Evolutionary conservation across 768 basidiomycete species (phyloP), one percentile per base, ranked within the genome.

Genomic region (Lactarius vividus): DNA sequence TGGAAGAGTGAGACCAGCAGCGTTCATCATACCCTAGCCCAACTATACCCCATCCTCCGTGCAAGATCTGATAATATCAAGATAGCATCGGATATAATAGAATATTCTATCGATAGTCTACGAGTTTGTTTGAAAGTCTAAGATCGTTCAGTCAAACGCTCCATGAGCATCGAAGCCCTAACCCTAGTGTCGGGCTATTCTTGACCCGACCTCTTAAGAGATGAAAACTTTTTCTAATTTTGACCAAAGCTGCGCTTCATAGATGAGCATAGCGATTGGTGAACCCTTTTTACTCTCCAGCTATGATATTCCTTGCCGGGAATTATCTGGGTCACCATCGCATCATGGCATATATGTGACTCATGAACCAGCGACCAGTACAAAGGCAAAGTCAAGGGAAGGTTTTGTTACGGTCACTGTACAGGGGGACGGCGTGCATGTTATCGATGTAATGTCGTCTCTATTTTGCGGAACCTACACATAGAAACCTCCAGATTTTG

Each of bases 341-440:
- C 37, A 13, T 31, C 64, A 54, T 58, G 46, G 64, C 40, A 63
- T 81, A 28, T 80, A 75, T 66, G 78, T 78, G 31, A 75, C 75
- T 2, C 74, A 80, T 37, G 72, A 72, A 61, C 75, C 73, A 46
- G 71, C 76, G 16, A 73, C 74, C 55, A 72, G 65, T 9, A 44
- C 61, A 67, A 72, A 57, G 49, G 63, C 54, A 57, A 78, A 64
- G 44, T 61, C 56, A 57, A 78, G 63, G 52, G 85, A 88, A 44
- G 83, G 85, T 31, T 82, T 82, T 79, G 86, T 83, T 49, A 88
- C 88, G 0, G 80, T 90, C 62, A 82, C 88, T 16, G 87, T 81
- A 15, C 89, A 91, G 66, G 83, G 82, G 68, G 89, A 93, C 63
- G 91, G 91, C 35, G 78, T 92, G 44, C 89, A 92, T 75, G 73